phyloP scores from a whole-genome alignment of 1,139 yeast genomes.

The Blastobotrys persicus region DNA sequence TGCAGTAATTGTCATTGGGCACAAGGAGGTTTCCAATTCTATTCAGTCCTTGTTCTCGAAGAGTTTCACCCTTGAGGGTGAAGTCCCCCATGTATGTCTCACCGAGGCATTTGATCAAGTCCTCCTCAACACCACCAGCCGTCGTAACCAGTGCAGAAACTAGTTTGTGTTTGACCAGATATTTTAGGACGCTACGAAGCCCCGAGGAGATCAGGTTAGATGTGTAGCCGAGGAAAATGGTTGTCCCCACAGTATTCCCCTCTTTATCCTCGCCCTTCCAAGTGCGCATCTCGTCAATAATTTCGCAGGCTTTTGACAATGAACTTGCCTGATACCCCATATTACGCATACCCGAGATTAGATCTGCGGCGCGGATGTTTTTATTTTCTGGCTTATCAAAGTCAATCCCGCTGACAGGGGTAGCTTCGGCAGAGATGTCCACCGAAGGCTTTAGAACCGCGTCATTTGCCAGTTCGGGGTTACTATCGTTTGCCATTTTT shows the following conservation, averaged over 20 bases:
- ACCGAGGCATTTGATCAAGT: slow-evolving; percentile 89
- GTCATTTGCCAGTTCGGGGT: slow-evolving; percentile 39
- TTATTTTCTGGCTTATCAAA: slow-evolving; percentile 66
- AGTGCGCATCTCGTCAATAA: slow-evolving; percentile 82
- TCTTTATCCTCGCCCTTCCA: slow-evolving; percentile 95
- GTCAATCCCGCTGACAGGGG: slow-evolving; percentile 81
- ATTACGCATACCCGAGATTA: slow-evolving; percentile 75
- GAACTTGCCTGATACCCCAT: slow-evolving; percentile 99
- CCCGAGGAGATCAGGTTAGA: slow-evolving; percentile 97
- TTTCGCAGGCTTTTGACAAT: slow-evolving; percentile 82
- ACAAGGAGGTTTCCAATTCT: slow-evolving; percentile 95
- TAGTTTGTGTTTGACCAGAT: slow-evolving; percentile 86
- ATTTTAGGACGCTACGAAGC: slow-evolving; percentile 83
- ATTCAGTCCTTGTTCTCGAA: slow-evolving; percentile 94
- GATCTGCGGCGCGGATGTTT: slow-evolving; percentile 73
- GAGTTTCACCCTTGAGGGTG: slow-evolving; percentile 68
- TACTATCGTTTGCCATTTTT: slow-evolving; percentile 14
- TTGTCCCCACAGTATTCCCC: slow-evolving; percentile 64
- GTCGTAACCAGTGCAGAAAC: slow-evolving; percentile 92
- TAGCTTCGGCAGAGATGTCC: slow-evolving; percentile 78
- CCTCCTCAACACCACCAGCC: slow-evolving; percentile 99
- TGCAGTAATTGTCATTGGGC: slow-evolving; percentile 96
- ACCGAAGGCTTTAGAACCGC: slow-evolving; percentile 87
- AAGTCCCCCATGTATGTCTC: slow-evolving; percentile 95
- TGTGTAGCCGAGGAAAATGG: slow-evolving; percentile 93